Conservation (phyloP, 2,329 filamentous ascomycete genomes). For the Rutstroemia sydowiana region DNA sequence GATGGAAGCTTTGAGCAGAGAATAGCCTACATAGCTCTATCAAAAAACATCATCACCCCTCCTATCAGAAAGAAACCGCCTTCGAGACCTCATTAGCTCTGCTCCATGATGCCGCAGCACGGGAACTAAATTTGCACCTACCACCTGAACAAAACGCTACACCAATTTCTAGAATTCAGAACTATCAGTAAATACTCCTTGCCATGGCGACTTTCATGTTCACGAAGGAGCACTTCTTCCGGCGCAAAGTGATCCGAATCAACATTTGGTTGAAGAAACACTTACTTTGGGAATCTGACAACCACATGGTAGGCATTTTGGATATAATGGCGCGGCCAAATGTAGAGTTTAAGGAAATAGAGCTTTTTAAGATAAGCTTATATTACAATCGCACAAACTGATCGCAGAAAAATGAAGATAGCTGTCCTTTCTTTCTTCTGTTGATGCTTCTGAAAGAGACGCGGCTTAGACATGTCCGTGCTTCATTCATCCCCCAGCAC, state of each 20-base stretch:
- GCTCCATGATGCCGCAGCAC: constrained; percentile 11
- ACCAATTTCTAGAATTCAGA: constrained; percentile 65
- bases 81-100: constrained; percentile 33
- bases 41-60: constrained; percentile 95
- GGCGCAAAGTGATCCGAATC: constrained; percentile 18
- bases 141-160: constrained; percentile 97
- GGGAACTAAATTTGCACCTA: constrained; percentile 44
- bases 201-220: background rate
- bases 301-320: constrained; percentile 65
- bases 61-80: constrained; percentile 92
- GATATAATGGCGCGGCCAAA: too few species aligned
- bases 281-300: constrained; percentile 91
- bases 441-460: constrained; percentile 5
- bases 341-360: too few species aligned
- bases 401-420: background rate
- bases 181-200: constrained; percentile 21
- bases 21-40: constrained; percentile 74
- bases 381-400: background rate
- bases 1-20: background rate
- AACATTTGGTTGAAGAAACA: constrained; percentile 18
- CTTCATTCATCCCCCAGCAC: too few species aligned
- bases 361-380: background rate
- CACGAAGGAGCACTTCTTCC: constrained; percentile 12
- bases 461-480: constrained; percentile 7
- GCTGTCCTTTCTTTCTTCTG: constrained; percentile 5